These are phyloP conservation scores for Vigna radiata DNA, from an alignment of 306 rosid genomes.

Conservation along the genomic window DNA sequence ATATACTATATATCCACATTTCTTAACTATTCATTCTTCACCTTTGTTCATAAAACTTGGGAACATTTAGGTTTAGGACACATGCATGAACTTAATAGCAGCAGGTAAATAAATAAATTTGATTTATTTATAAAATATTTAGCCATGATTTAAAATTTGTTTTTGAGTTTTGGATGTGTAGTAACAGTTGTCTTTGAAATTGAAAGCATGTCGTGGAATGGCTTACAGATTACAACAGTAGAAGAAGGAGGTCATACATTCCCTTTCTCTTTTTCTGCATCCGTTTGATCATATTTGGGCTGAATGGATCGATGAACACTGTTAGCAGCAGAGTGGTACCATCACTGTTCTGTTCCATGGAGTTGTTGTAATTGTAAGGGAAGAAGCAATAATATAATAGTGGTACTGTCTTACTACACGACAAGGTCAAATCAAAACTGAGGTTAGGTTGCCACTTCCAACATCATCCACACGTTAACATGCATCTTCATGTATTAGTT, in stretches of 20 bases:
- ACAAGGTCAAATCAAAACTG: slow-evolving; percentile 6
- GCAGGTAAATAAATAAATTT: too few species aligned
- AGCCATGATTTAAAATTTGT: background rate
- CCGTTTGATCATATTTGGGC: slow-evolving; percentile 2
- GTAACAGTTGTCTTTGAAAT: background rate
- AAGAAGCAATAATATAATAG: background rate
- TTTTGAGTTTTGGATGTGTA: too few species aligned
- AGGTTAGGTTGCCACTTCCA: background rate
- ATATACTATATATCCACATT: too few species aligned
- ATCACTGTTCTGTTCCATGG: too few species aligned
- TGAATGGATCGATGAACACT: background rate
- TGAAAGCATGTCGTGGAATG: slow-evolving; percentile 12
- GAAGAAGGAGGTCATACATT: background rate
- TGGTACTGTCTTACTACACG: background rate
- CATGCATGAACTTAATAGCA: too few species aligned
- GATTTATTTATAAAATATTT: background rate
- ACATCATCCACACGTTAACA: slow-evolving; percentile 21
- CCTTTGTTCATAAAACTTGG: too few species aligned
- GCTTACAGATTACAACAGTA: background rate
- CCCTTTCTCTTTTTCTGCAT: background rate
- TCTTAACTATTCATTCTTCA: too few species aligned
- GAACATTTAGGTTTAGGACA: too few species aligned
- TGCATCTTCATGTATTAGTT: slow-evolving; percentile 14
- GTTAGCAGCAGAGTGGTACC: too few species aligned
- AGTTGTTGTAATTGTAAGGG: too few species aligned